These are phyloP conservation scores for Fusarium tricinctum DNA, from an alignment of 2,329 filamentous ascomycete species.

Conservation along the genomic window DNA sequence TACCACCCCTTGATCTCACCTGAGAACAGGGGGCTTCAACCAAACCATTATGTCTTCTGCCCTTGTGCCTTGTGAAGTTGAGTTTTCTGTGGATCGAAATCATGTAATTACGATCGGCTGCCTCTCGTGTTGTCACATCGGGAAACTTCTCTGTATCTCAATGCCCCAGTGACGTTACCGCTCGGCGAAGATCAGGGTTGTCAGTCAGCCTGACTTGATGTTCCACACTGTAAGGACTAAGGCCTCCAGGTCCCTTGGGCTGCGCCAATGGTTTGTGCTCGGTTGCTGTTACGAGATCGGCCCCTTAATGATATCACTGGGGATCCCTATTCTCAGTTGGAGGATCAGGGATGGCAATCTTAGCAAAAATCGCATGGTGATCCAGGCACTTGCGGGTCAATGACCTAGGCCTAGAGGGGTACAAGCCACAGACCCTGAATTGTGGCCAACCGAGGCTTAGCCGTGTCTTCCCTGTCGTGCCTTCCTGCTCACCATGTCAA, in stretches of 20 bases:
- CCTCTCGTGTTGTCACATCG: slow-evolving; percentile 38
- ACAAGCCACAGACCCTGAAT: slow-evolving; percentile 38
- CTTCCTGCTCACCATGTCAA: slow-evolving; percentile 4
- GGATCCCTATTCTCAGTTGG: slow-evolving; percentile 39
- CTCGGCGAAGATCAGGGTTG: slow-evolving; percentile 1
- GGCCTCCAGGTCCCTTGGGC: slow-evolving; percentile 10
- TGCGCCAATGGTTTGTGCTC: slow-evolving; percentile 24
- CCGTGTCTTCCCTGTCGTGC: slow-evolving; percentile 13
- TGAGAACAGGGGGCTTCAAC: slow-evolving; percentile 31
- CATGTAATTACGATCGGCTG: slow-evolving; percentile 34
- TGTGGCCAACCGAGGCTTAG: slow-evolving; percentile 29
- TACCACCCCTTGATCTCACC: slow-evolving; percentile 24
- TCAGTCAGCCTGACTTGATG: slow-evolving; percentile 2
- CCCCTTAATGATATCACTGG: slow-evolving; percentile 40
- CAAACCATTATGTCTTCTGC: slow-evolving; percentile 5
- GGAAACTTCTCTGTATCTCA: slow-evolving; percentile 16
- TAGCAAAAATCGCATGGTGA: slow-evolving; percentile 37
- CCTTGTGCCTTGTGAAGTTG: slow-evolving; percentile 21
- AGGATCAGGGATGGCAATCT: slow-evolving; percentile 26
- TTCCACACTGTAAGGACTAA: slow-evolving; percentile 16
- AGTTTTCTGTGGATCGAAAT: slow-evolving; percentile 20
- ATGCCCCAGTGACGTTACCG: slow-evolving; percentile 42
- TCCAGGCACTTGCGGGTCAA: slow-evolving; percentile 37
- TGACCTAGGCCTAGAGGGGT: slow-evolving; percentile 12
- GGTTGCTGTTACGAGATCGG: slow-evolving; percentile 22